Evolutionary conservation across 2,329 filamentous ascomycete species (phyloP), one percentile per base, ranked within the genome.

Genomic region (Cercospora citrullina): DNA sequence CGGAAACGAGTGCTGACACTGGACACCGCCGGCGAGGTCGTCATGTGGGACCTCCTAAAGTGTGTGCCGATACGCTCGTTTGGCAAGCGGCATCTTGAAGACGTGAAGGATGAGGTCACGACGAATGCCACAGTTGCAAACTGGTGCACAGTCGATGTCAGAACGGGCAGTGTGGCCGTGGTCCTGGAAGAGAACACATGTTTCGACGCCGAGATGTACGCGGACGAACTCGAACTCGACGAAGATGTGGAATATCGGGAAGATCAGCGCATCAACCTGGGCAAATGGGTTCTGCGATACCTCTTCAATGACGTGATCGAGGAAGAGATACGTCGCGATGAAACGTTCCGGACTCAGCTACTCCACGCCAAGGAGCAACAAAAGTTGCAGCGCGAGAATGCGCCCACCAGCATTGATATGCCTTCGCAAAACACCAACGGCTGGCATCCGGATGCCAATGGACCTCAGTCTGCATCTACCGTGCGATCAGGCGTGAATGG

Each of bases 191-290:
- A 94, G 48, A 96, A 95, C 75, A 96, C 96, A 73, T 97, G 94
- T 78, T 99, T 99, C 74, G 95, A 99, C 80, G 95, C 94, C 16
- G 95, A 99, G 77, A 91, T 97, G 79, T 99, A 99, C 78, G 94
- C 93, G 0, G 95, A 99, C 77, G 94, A 98, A 80, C 82, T 96
- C 39, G 84, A 89, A 48, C 74, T 94, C 64, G 86, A 91, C 10
- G 90, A 93, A 70, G 83, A 87, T n/a, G 84, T 91, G 18, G 90
- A 94, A 12, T 97, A 97, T 76, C 86, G 91, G 66, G 94, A 98
- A 74, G 95, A 99, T 74, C 94, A 98, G 81, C 88, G 95, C 81
- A 96, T 98, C 79, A 98, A 97, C 76, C 88, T 98, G 57, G 95
- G 95, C 8, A 97, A 96, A 83, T 99, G 95, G 95, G 89, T 98